Base-by-base conservation (phyloP, 306 rosid genomes). In the Vigna radiata region DNA sequence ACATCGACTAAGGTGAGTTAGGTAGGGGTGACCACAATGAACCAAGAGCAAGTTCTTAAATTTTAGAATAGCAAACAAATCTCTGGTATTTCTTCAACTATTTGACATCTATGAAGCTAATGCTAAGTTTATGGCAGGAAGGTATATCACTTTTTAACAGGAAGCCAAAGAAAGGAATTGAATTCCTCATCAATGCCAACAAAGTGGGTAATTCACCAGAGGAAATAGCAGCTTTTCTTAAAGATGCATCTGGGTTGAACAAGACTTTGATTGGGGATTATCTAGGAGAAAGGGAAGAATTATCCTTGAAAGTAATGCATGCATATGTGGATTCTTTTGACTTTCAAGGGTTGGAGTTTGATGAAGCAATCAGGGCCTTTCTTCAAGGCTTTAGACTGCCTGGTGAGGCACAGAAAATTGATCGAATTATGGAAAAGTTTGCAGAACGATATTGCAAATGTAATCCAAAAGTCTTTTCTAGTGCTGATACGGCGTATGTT, bases 401-500 rank as follows among this genome's bases (percentile, higher is more conserved):
- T 37, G 99, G 99, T 60, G 99, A 96, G 90, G 99, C 98, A 39
- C 99, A 96, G 76, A 96, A 96, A 82, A 96, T 96, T 64, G 99
- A 96, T 84, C 91, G 99, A 76, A 92, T 96, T 68, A 93, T 96
- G 99, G 99, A 96, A 72, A 96, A 96, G 85, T 96, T 96, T 88
- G 94, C 99, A 2, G 99, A 96, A 82, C 88, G 99, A 43, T 96
- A 93, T 85, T 96, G 98, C 87, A 96, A 93, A 75, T 93, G 99
- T 79, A 96, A 96, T 72, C 91, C 91, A 36, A 96, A 90, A 88
- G 91, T 82, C 77, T 96, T 96, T 79, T 93, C 86, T 76, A 96
- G 98, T 87, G 97, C 99, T 77, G 99, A 96, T 81, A 96, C 99
- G 3, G 99, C 96, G 41, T 96, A 96, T 86, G 98, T 96, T 67